Percentiles rank a stretch among this genome's conserved stretches.
Evolutionary conservation across 768 basidiomycete genomes (phyloP).

Genomic region (Russula lepida): DNA sequence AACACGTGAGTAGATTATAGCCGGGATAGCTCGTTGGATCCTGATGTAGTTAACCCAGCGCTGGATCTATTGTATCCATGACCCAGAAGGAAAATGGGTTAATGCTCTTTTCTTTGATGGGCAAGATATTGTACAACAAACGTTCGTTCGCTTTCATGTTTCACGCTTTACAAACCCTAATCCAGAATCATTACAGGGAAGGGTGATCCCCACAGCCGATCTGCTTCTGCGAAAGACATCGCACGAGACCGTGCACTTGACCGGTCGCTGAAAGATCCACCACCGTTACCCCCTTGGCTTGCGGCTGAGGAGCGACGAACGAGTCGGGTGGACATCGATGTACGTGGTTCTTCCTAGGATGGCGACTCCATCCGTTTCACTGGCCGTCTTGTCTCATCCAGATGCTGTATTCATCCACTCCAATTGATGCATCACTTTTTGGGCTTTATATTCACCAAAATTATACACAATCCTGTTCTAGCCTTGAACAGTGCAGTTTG

Average conservation of each 20-base stretch:
- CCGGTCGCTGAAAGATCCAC: slow-evolving; percentile 43
- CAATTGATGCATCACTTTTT: slow-evolving; percentile 85
- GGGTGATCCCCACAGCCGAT: slow-evolving; percentile 53
- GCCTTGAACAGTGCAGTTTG: slow-evolving; percentile 63
- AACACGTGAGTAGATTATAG: slow-evolving; percentile 20
- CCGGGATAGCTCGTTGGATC: slow-evolving; percentile 16
- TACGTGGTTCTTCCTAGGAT: slow-evolving; percentile 27
- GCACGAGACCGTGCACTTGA: slow-evolving; percentile 54
- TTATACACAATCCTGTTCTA: slow-evolving; percentile 74
- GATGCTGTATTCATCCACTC: slow-evolving; percentile 73
- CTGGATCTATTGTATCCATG: slow-evolving; percentile 49
- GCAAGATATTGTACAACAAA: slow-evolving; percentile 93
- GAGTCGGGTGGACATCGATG: slow-evolving; percentile 74
- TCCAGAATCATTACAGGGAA: slow-evolving; percentile 43
- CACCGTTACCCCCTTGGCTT: slow-evolving; percentile 51
- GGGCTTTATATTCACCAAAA: slow-evolving; percentile 93
- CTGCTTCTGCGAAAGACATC: slow-evolving; percentile 52
- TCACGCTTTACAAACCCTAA: neutral
- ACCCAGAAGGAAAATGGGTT: slow-evolving; percentile 81
- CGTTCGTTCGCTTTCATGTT: slow-evolving; percentile 39
- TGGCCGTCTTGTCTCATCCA: slow-evolving; percentile 25
- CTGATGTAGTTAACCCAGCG: slow-evolving; percentile 9
- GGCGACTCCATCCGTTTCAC: neutral
- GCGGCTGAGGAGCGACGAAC: slow-evolving; percentile 50
- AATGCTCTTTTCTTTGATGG: slow-evolving; percentile 84